Evolutionary conservation across 2,329 filamentous ascomycete genomes (phyloP), one percentile per base, ranked within the genome.

Genomic region (Botrytis medusae): DNA sequence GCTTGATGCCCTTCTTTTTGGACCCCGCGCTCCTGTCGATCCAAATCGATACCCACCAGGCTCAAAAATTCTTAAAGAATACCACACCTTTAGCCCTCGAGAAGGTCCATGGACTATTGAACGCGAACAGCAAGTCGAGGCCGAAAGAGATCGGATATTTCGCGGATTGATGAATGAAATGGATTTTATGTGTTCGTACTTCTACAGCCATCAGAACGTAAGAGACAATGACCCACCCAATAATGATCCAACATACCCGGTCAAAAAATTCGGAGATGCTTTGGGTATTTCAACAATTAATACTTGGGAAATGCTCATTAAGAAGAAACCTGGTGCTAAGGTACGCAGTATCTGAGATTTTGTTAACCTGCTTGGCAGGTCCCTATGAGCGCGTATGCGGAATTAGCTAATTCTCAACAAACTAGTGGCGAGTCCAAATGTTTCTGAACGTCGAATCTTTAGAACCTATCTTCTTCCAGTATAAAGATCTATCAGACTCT

Each of bases 181-280:
- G 65, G 65, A 68, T 57, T 68, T 42, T 18, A 68, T 42, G 48
- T 68, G 51, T 22, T 54, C 65, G 1, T 68, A 42, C 42, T 68
- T 54, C 29, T 68, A 68, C 32, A 68, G 65, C 29, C 4, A 68
- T 42, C 34, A 57, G 29, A 68, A 68, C 20, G 32, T 48, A 16
- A 57, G 65, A n/a, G 34, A 68, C 9, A 42, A 40, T 0, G 65
- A 68, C 57, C 65, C 65, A n/a, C 65, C 65, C 1, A 37, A 68
- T 10, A 10, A 65, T 25, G 63, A 54, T 42, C 65, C 65, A 9
- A 32, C 34, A 7, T 68, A 42, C 22, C 65, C 65, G 6, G 48
- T 68, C 0, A 57, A 22, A 5, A 42, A 20, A 14, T 68, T 54
- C 22, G 48, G 48, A 20, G 25, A 40, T 25, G n/a, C 65, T 16